Percentiles rank a stretch among this genome's conserved stretches.
These are phyloP conservation scores for Cryptococcus jaspeensis DNA, from an alignment of 1,284 basidiomycete species.

Conservation along the genomic window DNA sequence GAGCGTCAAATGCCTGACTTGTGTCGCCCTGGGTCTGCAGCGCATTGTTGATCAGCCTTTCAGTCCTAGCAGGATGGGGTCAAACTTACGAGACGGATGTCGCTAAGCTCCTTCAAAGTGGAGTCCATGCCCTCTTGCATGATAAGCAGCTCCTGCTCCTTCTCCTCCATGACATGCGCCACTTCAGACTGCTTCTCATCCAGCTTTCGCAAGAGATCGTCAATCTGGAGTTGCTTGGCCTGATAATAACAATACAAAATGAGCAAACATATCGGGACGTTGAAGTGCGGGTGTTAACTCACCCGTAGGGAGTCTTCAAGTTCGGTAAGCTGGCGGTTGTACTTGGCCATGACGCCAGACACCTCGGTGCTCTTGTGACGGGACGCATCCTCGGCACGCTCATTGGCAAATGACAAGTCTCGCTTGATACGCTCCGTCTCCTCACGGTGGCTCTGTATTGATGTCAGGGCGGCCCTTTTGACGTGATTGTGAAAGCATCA, in stretches of 20 bases:
- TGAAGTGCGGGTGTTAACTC: slow-evolving; percentile 41
- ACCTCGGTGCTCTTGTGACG: slow-evolving; percentile 92
- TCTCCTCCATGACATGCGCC: slow-evolving; percentile 83
- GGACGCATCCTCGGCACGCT: slow-evolving; percentile 90
- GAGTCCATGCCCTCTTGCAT: slow-evolving; percentile 95
- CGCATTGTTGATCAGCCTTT: not conserved
- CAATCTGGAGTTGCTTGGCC: slow-evolving; percentile 92
- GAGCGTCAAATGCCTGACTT: slow-evolving; percentile 86
- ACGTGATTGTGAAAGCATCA: slow-evolving; percentile 2
- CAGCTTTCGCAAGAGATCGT: slow-evolving; percentile 78
- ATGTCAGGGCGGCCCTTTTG: not conserved
- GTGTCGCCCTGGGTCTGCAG: slow-evolving; percentile 73
- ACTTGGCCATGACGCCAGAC: slow-evolving; percentile 81
- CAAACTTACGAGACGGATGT: slow-evolving; percentile 72
- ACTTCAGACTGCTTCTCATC: slow-evolving; percentile 72
- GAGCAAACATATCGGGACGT: no score
- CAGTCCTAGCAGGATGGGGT: not conserved
- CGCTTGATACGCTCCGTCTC: slow-evolving; percentile 90
- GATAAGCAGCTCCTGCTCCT: slow-evolving; percentile 94
- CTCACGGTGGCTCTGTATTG: slow-evolving; percentile 75
- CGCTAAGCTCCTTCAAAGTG: slow-evolving; percentile 85
- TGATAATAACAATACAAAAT: slow-evolving; percentile 45
- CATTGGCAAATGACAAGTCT: slow-evolving; percentile 95
- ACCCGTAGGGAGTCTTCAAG: slow-evolving; percentile 91
- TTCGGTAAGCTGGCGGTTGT: slow-evolving; percentile 93